Evolutionary conservation across 2,329 filamentous ascomycete genomes (phyloP).

Genomic region (Neonectria neomacrospora): DNA sequence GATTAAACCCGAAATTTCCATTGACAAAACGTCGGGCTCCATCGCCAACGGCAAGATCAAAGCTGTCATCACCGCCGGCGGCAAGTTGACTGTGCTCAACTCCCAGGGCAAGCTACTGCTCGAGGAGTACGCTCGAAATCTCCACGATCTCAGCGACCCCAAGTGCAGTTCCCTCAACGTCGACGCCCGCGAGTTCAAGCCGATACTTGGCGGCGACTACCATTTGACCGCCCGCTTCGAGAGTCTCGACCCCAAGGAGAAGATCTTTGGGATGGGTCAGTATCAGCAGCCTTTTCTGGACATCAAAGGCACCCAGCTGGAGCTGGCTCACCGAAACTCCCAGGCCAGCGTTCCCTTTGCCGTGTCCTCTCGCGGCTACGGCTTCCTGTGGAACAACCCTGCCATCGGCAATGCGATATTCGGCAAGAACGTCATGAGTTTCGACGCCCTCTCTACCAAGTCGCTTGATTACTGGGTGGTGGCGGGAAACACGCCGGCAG

Average conservation of each 20-base stretch:
- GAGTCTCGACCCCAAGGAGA: constrained; percentile 63
- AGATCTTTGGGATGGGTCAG: constrained; percentile 76
- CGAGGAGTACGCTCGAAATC: constrained; percentile 48
- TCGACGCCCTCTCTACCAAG: constrained; percentile 68
- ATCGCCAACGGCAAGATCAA: constrained; percentile 29
- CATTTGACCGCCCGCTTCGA: constrained; percentile 70
- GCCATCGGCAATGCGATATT: constrained; percentile 69
- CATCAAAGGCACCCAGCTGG: constrained; percentile 70
- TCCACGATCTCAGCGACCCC: constrained; percentile 60
- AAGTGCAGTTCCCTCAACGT: constrained; percentile 68
- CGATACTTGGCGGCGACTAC: constrained; percentile 63
- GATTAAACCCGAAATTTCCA: not conserved
- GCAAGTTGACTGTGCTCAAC: constrained; percentile 44
- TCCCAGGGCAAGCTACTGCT: constrained; percentile 44
- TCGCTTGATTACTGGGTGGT: constrained; percentile 73
- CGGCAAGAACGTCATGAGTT: constrained; percentile 69
- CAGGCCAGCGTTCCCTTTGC: constrained; percentile 74
- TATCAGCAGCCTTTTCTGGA: constrained; percentile 73
- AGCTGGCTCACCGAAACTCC: constrained; percentile 74
- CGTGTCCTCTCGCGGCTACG: constrained; percentile 69
- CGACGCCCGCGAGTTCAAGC: constrained; percentile 67
- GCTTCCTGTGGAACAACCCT: constrained; percentile 75
- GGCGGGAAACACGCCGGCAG: constrained; percentile 63
- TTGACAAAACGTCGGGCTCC: constrained; percentile 29
- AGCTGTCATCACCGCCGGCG: constrained; percentile 42